Evolutionary conservation across 768 basidiomycete genomes (phyloP), one percentile per base, ranked within the genome.

Genomic region (Glaciozyma martinii): DNA sequence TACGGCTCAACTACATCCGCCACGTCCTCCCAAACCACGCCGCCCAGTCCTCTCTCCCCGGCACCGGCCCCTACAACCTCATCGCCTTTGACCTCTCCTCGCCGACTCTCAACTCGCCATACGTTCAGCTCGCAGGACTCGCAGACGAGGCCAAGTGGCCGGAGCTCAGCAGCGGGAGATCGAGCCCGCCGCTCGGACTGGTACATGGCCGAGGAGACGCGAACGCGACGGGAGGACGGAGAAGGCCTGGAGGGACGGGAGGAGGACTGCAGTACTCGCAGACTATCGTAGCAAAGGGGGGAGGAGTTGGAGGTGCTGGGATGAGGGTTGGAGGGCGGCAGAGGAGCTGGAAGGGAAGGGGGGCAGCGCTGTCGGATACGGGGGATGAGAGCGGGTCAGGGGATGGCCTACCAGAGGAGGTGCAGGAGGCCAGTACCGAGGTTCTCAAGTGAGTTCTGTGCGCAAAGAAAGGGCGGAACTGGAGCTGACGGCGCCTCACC

Each of bases 11-110:
- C 18, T 91, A 92, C 74, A 80, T 97, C n/a, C 87, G 90, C 66
- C 84, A 86, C 71, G 84, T 90, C 47, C 87, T 90, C 63, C 92
- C 95, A 73, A 85, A 86, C 1, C 89, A 92, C 73, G 88, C 88
- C 19, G 78, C 85, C 0, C 83, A 90, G 37, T 56, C 60, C 5
- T 49, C 65, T 3, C 8, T 32, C 5, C n/a, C 56, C 4, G 62
- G 65, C 8, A 46, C 55, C 9, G 57, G 50, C 3, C 65, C 68
- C 3, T 59, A 70, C 68, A 62, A 64, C 46, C 80, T 94, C 73
- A 85, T 95, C 71, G 83, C 89, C 9, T 80, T 93, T 57, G 85
- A 86, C 73, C 86, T 87, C 0, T 32, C 46, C 8, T 59, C 46
- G 40, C 59, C 68, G 15, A 81, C 84, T 0, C 88, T 90, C 78